A percentile compares a stretch with the other conserved stretches of the same genome.
phyloP scores from a whole-genome alignment of 2,329 filamentous ascomycete species.

The Apiospora aurea region DNA sequence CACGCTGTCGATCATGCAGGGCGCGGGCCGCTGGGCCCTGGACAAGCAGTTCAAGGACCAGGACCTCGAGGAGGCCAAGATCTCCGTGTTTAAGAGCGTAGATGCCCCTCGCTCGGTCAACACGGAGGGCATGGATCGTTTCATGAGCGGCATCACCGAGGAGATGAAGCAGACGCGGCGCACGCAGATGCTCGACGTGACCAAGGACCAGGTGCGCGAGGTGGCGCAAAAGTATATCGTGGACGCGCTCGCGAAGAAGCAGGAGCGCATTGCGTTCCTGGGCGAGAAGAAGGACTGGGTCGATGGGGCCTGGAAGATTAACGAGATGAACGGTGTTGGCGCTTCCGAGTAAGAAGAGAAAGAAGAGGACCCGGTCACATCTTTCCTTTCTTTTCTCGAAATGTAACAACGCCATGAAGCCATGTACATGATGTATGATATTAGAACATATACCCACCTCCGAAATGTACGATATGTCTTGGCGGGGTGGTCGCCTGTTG shows the following conservation, averaged over 20 bases:
- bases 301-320: constrained; percentile 75
- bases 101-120: constrained; percentile 90
- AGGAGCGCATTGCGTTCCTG: constrained; percentile 75
- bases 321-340: constrained; percentile 61
- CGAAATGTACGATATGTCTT: constrained; percentile 32
- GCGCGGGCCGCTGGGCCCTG: constrained; percentile 82
- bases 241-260: constrained; percentile 64
- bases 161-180: constrained; percentile 88
- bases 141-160: constrained; percentile 83
- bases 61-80: constrained; percentile 94
- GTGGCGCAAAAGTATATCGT: constrained; percentile 86
- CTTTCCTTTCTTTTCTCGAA: not conserved
- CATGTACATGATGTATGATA: constrained; percentile 43
- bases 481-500: constrained; percentile 27
- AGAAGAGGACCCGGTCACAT: constrained; percentile 1
- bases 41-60: constrained; percentile 82
- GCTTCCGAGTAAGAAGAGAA: constrained; percentile 26
- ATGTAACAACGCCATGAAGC: not conserved
- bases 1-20: constrained; percentile 82
- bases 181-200: constrained; percentile 87
- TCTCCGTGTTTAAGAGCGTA: constrained; percentile 89
- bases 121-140: constrained; percentile 84
- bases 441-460: constrained; percentile 48
- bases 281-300: constrained; percentile 86
- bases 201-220: constrained; percentile 76